Percentiles rank a stretch among this genome's conserved stretches.
Conservation (phyloP, 768 basidiomycete species). For the Saitozyma podzolica region DNA sequence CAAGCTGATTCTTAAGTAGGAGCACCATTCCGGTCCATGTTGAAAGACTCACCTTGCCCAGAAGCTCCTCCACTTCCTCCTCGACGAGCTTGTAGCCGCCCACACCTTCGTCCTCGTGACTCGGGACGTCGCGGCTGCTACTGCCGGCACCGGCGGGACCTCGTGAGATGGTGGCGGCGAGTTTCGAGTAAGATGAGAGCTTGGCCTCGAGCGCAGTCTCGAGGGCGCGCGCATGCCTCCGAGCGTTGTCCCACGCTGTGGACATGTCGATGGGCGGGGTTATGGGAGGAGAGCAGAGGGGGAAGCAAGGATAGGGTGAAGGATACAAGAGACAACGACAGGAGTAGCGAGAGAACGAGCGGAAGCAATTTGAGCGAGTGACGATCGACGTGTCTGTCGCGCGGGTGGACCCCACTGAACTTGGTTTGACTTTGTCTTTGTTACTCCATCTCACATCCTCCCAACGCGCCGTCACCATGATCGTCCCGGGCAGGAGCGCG, state of each 20-base stretch:
- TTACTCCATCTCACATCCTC: no score
- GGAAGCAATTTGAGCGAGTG: no score
- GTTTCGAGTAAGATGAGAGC: slow-evolving; percentile 82
- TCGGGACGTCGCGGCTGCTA: slow-evolving; percentile 63
- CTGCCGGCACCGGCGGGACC: slow-evolving; percentile 52
- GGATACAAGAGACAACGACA: no score
- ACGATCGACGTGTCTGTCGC: no score
- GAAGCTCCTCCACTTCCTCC: slow-evolving; percentile 77
- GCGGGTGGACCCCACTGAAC: no score
- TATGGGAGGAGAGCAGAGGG: no score
- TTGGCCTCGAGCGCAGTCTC: slow-evolving; percentile 91
- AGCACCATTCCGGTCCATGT: background rate
- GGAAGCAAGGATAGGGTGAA: background rate
- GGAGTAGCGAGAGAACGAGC: no score
- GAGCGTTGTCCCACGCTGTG: slow-evolving; percentile 72
- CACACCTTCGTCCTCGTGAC: slow-evolving; percentile 61
- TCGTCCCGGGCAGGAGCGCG: no score
- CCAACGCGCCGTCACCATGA: no score
- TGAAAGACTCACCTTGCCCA: slow-evolving; percentile 67
- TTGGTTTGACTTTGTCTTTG: no score
- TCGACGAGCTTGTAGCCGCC: slow-evolving; percentile 66
- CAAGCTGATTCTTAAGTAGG: slow-evolving; percentile 59
- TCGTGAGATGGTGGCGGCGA: slow-evolving; percentile 63
- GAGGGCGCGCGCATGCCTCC: slow-evolving; percentile 87
- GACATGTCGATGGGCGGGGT: slow-evolving; percentile 18